Conservation (phyloP, 1,284 basidiomycete species). For the Papiliotrema fonsecae region DNA sequence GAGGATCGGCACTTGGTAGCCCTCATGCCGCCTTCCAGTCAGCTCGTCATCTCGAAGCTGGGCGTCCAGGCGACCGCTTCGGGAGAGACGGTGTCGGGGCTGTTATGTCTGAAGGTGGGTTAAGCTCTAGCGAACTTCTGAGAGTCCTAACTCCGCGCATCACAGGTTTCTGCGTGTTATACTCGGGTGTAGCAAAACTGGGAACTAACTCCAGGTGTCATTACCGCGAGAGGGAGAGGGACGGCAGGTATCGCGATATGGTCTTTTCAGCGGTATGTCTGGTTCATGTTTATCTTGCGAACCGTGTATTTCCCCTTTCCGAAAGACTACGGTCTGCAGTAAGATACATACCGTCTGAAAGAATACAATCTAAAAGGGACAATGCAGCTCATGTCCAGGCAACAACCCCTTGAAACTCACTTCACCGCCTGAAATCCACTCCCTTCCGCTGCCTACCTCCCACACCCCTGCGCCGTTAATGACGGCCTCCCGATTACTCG, state of each 20-base stretch:
- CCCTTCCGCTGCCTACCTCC: conserved; percentile 25
- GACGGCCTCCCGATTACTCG: conserved; percentile 25
- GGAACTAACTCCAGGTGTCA: conserved; percentile 13
- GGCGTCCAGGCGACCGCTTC: conserved; percentile 29
- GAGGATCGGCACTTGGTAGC: too few species aligned
- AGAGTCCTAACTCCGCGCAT: too few species aligned
- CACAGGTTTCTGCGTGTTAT: too few species aligned
- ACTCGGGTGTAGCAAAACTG: not conserved
- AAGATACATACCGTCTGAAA: too few species aligned
- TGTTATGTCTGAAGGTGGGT: conserved; percentile 37
- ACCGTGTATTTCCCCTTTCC: too few species aligned
- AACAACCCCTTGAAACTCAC: conserved; percentile 18
- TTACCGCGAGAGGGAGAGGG: conserved; percentile 24
- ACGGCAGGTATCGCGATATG: conserved; percentile 21
- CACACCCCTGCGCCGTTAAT: conserved; percentile 6
- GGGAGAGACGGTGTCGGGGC: conserved; percentile 18
- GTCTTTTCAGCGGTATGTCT: conserved; percentile 29
- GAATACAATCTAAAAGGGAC: too few species aligned
- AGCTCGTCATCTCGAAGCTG: conserved; percentile 32
- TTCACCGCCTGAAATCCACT: conserved; percentile 28
- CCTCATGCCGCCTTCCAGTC: conserved; percentile 1
- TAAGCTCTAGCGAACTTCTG: too few species aligned
- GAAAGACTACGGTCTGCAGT: too few species aligned
- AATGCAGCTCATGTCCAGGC: conserved; percentile 6
- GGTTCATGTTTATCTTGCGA: not conserved